Base-by-base conservation (phyloP, 257 asterid species). In the Craterostigma plantagineum region DNA sequence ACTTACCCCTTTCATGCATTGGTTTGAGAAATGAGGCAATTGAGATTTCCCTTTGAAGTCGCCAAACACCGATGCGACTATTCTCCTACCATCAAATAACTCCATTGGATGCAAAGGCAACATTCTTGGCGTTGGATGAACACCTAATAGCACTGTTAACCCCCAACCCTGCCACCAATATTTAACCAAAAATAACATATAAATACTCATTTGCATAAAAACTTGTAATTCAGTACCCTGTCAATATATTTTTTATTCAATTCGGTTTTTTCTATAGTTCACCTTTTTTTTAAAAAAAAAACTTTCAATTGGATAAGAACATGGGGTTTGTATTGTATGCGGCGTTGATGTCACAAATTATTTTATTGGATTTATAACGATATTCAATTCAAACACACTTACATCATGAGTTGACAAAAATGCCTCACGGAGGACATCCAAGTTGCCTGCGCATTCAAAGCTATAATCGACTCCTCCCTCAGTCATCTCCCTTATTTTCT, bases 81-180 rank as follows among this genome's bases (percentile, higher is more conserved):
- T 87, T 61, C 84, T 73, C 51, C 93, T 66, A 3, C 97, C 97
- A 38, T 71, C 70, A 34, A 87, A 87, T 6, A 87, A 38, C 57
- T 87, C 93, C 97, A 87, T 87, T 11, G 97, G 97, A 49, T 81
- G 97, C 8, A 87, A 62, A 15, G 95, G 93, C 0, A 87, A 70
- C 71, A 76, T 1, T 49, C 65, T 65, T 45, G 97, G 93, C 4
- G 70, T 52, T 11, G 82, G 72, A 43, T 87, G 97, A 15, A 87
- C 64, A 13, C 95, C 97, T 49, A 74, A 51, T 7, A 87, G 23
- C 9, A 82, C 81, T 0, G 92, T 74, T 15, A 82, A 56, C 0
- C 97, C 97, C 95, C 97, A 87, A 1, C 97, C 97, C 97, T 87
- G 56, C 65, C 54, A 45, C n/a, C n/a, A n/a, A n/a, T n/a, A n/a